Evolutionary conservation across 192 early-diverging fungal species (phyloP), one percentile per base, ranked within the genome.

Genomic region (Podila verticillata): DNA sequence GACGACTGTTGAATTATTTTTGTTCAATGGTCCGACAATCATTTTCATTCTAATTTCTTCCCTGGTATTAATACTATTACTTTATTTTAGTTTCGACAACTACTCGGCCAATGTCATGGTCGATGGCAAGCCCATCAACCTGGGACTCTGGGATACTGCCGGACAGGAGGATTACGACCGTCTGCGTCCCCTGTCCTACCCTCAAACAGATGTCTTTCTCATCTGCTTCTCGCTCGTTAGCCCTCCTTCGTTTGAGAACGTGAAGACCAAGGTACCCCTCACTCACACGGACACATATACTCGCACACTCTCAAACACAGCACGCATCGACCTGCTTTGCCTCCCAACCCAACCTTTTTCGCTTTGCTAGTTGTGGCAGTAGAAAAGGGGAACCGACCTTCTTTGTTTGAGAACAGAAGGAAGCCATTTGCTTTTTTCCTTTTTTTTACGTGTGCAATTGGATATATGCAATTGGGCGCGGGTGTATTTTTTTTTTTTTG

Each of bases 71-170:
- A 44, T 44, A 44, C 13, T 17, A 15, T 2, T 44, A 13, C 39
- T 34, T 48, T 3, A 6, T 8, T 4, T 26, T 81, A 94, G 93
- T 30, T 98, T 99, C 79, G 97, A 99, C 86, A 99, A 99, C 87
- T 99, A 99, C 87, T 97, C 96, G 28, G 97, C 96, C 54, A 98
- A 97, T 83, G 95, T 99, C 48, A 99, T 99, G 97, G 96, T 99
- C 10, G 97, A 98, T 83, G 96, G 96, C 65, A 98, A 97, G 84
- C 97, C 96, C 63, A 98, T 99, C 87, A 99, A 95, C 85, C 86
- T 99, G 61, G 97, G 97, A 31, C 89, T 99, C 63, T 99, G 96
- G 96, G 97, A 99, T 89, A 99, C 97, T 7, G 97, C 97, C 59
- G 97, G 97, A 59, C 97, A 99, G 87, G 97, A 99, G 87, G 97